Percentiles rank a stretch among this genome's conserved stretches.
These are phyloP conservation scores for Lentinula aciculospora DNA, from an alignment of 768 basidiomycete genomes.

Conservation along the genomic window DNA sequence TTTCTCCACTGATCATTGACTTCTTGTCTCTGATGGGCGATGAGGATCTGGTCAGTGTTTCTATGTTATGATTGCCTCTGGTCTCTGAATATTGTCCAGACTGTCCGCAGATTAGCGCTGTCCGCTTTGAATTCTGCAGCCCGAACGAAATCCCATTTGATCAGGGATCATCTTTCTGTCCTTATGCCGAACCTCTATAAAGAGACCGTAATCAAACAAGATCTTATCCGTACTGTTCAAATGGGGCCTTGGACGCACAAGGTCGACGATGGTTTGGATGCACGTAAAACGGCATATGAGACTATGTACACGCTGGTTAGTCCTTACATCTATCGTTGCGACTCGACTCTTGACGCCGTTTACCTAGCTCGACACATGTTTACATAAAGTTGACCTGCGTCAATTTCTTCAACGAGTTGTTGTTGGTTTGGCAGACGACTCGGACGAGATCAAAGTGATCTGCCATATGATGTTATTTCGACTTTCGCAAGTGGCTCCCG, in stretches of 20 bases:
- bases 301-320: constrained; percentile 91
- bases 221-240: constrained; percentile 84
- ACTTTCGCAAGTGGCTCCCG: constrained; percentile 80
- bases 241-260: constrained; percentile 98
- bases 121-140: constrained; percentile 93
- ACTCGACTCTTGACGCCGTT: background rate
- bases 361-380: constrained; percentile 81
- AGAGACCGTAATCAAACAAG: constrained; percentile 75
- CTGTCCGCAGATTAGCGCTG: constrained; percentile 84
- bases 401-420: constrained; percentile 80
- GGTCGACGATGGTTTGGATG: constrained; percentile 94
- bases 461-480: constrained; percentile 95
- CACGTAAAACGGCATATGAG: constrained; percentile 96
- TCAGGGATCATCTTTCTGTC: constrained; percentile 73
- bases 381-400: constrained; percentile 81
- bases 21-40: constrained; percentile 92
- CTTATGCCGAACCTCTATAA: constrained; percentile 82
- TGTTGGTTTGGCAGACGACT: constrained; percentile 79
- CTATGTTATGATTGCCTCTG: background rate
- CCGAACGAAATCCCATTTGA: constrained; percentile 88
- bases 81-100: constrained; percentile 36
- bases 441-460: constrained; percentile 96
- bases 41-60: constrained; percentile 63
- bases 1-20: constrained; percentile 84
- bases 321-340: constrained; percentile 3